phyloP scores from a whole-genome alignment of 73 alveolate species.

The Symbiodinium natans region DNA sequence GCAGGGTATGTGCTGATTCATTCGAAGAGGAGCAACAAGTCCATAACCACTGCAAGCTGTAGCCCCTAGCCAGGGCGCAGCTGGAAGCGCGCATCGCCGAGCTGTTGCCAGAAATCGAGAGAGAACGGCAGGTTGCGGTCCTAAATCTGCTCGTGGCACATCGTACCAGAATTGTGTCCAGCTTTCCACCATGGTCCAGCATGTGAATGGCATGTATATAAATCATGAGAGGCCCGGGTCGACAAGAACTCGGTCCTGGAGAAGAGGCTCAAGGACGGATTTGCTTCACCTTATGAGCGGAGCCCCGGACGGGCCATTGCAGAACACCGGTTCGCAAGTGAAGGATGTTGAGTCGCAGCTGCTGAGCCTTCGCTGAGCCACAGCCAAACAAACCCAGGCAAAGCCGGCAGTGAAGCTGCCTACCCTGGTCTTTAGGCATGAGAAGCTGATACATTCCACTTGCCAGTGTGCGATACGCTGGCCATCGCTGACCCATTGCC shows the following conservation, averaged over 20 bases:
- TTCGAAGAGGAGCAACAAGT: too few species aligned
- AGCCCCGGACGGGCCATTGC: too few species aligned
- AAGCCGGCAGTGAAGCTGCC: too few species aligned
- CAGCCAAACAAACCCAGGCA: too few species aligned
- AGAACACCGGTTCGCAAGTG: too few species aligned
- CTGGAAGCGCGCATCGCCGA: conserved; percentile 58
- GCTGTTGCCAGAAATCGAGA: conserved; percentile 60
- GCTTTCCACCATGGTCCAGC: neutral
- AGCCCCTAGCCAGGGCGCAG: conserved; percentile 37
- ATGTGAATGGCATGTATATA: neutral
- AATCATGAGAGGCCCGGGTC: neutral
- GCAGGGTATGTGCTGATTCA: too few species aligned
- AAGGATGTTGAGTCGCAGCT: conserved; percentile 41
- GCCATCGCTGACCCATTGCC: too few species aligned
- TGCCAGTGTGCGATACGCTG: too few species aligned
- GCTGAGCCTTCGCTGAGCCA: conserved; percentile 19
- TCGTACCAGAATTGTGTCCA: neutral
- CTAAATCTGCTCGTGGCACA: neutral
- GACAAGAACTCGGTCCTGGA: conserved; percentile 29
- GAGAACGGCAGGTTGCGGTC: conserved; percentile 29
- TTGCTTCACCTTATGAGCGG: too few species aligned
- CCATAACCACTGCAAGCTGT: too few species aligned
- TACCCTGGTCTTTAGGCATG: conserved; percentile 17
- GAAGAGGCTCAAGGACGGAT: conserved; percentile 30
- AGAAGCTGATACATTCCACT: neutral